phyloP scores from a whole-genome alignment of 2,329 filamentous ascomycete genomes.

The Colletotrichum cereale region DNA sequence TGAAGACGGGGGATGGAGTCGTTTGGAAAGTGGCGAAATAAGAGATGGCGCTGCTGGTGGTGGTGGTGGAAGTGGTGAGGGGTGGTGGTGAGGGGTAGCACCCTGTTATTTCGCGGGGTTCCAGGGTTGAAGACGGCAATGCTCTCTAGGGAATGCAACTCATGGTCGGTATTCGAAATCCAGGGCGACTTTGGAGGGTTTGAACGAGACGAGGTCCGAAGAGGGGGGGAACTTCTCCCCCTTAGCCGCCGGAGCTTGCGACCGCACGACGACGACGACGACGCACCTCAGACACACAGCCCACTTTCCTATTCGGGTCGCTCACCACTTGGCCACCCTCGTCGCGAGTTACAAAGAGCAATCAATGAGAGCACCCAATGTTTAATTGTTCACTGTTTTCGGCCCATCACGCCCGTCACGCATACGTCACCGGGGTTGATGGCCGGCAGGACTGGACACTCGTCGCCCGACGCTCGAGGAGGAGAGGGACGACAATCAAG shows the following conservation, averaged over 20 bases:
- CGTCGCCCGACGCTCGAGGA: too few relatives aligned
- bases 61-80: too few relatives aligned
- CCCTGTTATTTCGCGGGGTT: too few relatives aligned
- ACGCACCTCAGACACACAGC: constrained; percentile 2
- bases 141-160: neutral
- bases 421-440: neutral
- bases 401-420: neutral
- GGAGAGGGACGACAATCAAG: neutral
- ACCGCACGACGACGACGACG: neutral
- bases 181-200: neutral
- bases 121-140: neutral
- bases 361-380: neutral
- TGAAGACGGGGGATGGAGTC: neutral
- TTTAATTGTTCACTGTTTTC: neutral
- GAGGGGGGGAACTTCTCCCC: neutral
- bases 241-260: constrained; percentile 22
- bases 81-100: too few relatives aligned
- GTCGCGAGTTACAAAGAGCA: constrained; percentile 14
- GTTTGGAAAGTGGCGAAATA: neutral
- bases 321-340: constrained; percentile 29
- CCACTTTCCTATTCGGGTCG: constrained; percentile 33
- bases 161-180: neutral
- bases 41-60: neutral
- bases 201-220: constrained; percentile 30
- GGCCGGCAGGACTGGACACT: too few relatives aligned